These are phyloP conservation scores for Chamaecyparis obtusa DNA, from an alignment of 75 land plant species.

Conservation along the genomic window DNA sequence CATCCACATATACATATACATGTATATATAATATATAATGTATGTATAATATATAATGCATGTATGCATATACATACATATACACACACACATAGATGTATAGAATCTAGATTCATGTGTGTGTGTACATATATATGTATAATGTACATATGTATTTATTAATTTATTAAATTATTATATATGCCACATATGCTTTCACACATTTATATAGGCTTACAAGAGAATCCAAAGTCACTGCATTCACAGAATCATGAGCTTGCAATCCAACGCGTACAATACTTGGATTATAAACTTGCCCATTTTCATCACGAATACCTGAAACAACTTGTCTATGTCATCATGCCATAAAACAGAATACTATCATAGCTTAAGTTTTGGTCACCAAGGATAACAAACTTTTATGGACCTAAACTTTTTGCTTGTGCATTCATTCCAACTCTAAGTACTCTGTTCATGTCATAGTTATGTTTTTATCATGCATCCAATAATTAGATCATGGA, in stretches of 20 bases:
- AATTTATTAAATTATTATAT: too few species aligned
- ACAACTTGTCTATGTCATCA: neutral
- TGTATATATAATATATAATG: too few species aligned
- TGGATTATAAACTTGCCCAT: conserved; percentile 73
- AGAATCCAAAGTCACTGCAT: conserved; percentile 89
- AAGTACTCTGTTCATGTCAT: neutral
- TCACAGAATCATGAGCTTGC: conserved; percentile 85
- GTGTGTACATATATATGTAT: too few species aligned
- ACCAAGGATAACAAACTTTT: conserved; percentile 11
- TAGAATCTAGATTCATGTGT: too few species aligned
- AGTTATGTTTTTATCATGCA: neutral
- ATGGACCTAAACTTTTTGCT: neutral
- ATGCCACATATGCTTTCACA: neutral
- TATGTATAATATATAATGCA: too few species aligned
- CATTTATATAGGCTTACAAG: conserved; percentile 48
- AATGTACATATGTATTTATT: too few species aligned
- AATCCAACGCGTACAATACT: conserved; percentile 94
- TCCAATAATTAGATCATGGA: neutral
- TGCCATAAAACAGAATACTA: neutral
- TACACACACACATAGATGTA: too few species aligned
- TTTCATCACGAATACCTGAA: conserved; percentile 92
- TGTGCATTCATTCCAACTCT: neutral
- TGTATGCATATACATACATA: too few species aligned
- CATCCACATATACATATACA: too few species aligned
- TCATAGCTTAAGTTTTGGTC: neutral